Conservation (phyloP, 2,329 filamentous ascomycete genomes). For the Diplodia corticola region DNA sequence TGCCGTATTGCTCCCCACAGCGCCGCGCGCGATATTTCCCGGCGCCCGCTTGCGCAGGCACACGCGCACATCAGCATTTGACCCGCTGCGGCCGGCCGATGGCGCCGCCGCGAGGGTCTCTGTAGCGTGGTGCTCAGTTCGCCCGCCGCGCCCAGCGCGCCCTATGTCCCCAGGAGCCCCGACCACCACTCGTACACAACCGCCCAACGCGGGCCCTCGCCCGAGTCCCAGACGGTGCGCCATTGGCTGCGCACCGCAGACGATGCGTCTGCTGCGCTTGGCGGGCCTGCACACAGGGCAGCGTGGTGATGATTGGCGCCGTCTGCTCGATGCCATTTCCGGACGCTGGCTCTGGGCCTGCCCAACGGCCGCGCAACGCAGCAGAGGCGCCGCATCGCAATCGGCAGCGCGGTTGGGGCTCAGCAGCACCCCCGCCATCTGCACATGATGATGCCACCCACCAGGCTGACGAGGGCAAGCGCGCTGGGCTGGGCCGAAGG, state of each 20-base stretch:
- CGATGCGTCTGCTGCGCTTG: constrained; percentile 1
- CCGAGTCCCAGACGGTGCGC: constrained; percentile 10
- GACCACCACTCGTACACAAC: constrained; percentile 5
- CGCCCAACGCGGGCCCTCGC: constrained; percentile 6
- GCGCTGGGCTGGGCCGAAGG: background rate
- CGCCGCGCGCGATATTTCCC: constrained; percentile 11
- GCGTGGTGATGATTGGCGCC: background rate
- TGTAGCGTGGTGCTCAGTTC: constrained; percentile 16
- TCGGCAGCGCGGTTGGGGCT: background rate
- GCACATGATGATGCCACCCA: constrained; percentile 12
- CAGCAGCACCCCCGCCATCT: background rate
- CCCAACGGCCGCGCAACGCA: background rate
- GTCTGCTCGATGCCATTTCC: constrained; percentile 1
- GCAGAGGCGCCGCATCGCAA: background rate
- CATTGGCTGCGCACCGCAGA: constrained; percentile 7
- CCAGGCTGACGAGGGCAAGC: background rate
- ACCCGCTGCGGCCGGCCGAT: constrained; percentile 7
- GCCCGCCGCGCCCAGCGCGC: background rate
- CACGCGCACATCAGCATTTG: constrained; percentile 19
- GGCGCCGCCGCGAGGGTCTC: constrained; percentile 8
- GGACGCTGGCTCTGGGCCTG: constrained; percentile 1
- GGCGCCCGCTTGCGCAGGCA: constrained; percentile 15
- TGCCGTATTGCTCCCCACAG: background rate
- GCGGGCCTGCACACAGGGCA: background rate
- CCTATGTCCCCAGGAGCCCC: constrained; percentile 4